Conservation (phyloP, 176 grass and related monocot genomes). For the Melocanna baccifera region DNA sequence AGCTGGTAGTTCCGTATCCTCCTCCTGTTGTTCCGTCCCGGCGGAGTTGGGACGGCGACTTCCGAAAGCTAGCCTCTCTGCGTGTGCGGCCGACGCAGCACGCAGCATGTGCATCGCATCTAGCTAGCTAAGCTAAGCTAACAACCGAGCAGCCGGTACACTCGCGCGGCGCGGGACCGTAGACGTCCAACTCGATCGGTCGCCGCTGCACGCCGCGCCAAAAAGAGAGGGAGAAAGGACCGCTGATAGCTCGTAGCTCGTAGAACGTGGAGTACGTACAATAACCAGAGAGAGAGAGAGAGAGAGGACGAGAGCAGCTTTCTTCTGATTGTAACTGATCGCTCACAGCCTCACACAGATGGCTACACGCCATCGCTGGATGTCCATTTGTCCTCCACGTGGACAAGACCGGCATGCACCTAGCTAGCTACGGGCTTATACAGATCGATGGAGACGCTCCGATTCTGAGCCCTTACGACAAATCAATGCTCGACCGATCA, state of each 20-base stretch:
- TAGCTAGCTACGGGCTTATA: too few species aligned
- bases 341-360: not conserved
- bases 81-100: not conserved
- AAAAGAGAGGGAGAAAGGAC: not conserved
- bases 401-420: not conserved
- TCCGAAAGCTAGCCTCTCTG: not conserved
- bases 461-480: not conserved
- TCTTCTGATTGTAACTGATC: constrained; percentile 22
- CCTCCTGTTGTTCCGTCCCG: not conserved
- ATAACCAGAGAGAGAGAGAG: not conserved
- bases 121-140: not conserved
- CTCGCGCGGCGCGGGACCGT: not conserved
- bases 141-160: not conserved
- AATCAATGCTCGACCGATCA: not conserved
- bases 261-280: not conserved
- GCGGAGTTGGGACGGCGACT: not conserved
- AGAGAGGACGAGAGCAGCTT: constrained; percentile 3
- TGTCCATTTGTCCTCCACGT: not conserved
- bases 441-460: not conserved
- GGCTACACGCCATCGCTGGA: not conserved
- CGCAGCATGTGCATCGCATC: not conserved
- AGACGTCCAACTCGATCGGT: not conserved
- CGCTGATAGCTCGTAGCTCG: not conserved
- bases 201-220: not conserved
- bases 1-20: not conserved